Evolutionary conservation across 495 filamentous ascomycete species (phyloP).

Genomic region (Daldinia concentrica): DNA sequence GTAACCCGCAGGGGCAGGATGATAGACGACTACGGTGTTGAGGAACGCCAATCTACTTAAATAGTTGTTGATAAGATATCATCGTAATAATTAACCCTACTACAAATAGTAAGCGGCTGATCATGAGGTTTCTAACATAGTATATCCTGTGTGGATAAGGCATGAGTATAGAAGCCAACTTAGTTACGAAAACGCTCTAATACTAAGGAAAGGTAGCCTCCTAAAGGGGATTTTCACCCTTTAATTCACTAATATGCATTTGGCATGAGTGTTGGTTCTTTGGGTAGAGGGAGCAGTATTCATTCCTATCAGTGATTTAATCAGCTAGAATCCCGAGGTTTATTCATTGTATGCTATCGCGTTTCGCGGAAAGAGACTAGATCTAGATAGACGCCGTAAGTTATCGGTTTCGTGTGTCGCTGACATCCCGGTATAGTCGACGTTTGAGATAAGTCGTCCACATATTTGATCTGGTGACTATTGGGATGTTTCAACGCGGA

Average conservation of each 20-base stretch:
- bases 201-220: background rate
- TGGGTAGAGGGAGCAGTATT: background rate
- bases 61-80: background rate
- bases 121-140: background rate
- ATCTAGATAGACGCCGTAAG: slow-evolving; percentile 9
- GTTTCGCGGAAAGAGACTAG: slow-evolving; percentile 21
- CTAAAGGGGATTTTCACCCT: background rate
- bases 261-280: background rate
- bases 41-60: background rate
- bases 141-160: background rate
- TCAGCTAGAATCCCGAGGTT: background rate
- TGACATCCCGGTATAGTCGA: slow-evolving; percentile 10
- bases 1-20: background rate
- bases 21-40: background rate
- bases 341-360: background rate
- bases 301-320: background rate
- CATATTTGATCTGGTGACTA: slow-evolving; percentile 11
- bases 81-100: background rate
- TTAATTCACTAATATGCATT: background rate
- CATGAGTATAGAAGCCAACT: background rate
- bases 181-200: background rate
- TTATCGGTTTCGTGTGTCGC: slow-evolving; percentile 26
- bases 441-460: slow-evolving; percentile 22
- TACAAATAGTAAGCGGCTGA: background rate
- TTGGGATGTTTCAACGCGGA: slow-evolving; percentile 20